These are phyloP conservation scores for Fusarium staphyleae DNA, from an alignment of 2,329 filamentous ascomycete genomes.

Conservation along the genomic window DNA sequence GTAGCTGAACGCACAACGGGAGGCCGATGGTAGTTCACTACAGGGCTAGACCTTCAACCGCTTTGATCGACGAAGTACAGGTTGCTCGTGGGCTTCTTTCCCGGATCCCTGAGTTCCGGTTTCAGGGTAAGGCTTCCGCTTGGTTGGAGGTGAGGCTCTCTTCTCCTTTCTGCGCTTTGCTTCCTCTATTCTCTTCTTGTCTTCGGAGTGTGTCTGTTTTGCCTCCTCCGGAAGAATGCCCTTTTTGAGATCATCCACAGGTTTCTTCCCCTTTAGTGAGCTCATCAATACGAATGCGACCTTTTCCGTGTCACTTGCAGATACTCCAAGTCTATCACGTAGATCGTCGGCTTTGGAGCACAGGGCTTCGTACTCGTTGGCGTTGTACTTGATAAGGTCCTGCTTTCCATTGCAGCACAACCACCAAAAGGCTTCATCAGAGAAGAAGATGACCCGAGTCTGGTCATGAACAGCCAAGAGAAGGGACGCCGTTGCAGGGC, in stretches of 20 bases:
- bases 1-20: neutral
- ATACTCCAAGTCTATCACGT: conserved; percentile 57
- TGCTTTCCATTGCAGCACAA: conserved; percentile 62
- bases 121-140: conserved; percentile 32
- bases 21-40: neutral
- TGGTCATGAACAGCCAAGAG: conserved; percentile 71
- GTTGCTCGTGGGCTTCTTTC: conserved; percentile 23
- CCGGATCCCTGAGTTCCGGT: conserved; percentile 6
- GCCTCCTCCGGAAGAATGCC: neutral
- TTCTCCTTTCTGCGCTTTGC: conserved; percentile 12
- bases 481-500: conserved; percentile 80
- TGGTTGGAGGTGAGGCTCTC: conserved; percentile 19
- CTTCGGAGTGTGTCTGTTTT: neutral
- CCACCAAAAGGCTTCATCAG: conserved; percentile 81
- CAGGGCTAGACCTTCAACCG: conserved; percentile 27
- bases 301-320: conserved; percentile 70
- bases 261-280: conserved; percentile 30
- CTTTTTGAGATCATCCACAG: conserved; percentile 3
- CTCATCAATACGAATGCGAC: conserved; percentile 74
- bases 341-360: conserved; percentile 53
- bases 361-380: conserved; percentile 71
- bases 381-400: conserved; percentile 70
- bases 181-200: neutral
- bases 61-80: conserved; percentile 38
- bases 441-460: conserved; percentile 73